Percentiles rank a stretch among this genome's conserved stretches.
Conservation (phyloP, 2,329 filamentous ascomycete genomes). For the Canariomyces notabilis region DNA sequence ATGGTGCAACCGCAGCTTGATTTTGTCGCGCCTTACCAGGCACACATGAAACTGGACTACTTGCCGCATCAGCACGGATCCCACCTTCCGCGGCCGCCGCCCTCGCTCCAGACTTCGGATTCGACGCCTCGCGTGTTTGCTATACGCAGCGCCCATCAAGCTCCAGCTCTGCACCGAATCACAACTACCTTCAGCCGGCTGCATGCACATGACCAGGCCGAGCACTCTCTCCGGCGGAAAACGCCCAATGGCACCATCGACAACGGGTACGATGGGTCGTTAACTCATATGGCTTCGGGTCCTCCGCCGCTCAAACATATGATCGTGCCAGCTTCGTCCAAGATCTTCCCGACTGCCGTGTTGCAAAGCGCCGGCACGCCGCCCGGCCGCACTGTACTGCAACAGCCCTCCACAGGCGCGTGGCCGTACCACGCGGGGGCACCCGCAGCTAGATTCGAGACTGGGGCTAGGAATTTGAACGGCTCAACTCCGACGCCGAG, state of each 20-base stretch:
- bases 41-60: constrained; percentile 28
- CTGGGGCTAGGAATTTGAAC: constrained; percentile 9
- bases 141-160: constrained; percentile 34
- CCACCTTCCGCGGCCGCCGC: constrained; percentile 14
- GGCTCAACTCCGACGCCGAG: constrained; percentile 8
- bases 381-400: constrained; percentile 13
- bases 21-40: constrained; percentile 35
- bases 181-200: constrained; percentile 26
- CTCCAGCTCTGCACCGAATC: constrained; percentile 28
- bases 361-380: constrained; percentile 19
- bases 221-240: constrained; percentile 83
- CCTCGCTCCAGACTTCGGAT: constrained; percentile 13
- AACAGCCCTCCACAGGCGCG: constrained; percentile 13
- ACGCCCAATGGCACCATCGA: constrained; percentile 92
- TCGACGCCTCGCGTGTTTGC: constrained; percentile 32
- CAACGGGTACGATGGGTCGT: constrained; percentile 83
- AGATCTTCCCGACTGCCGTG: constrained; percentile 31
- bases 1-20: constrained; percentile 42
- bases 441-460: constrained; percentile 10
- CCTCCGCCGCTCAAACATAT: constrained; percentile 80
- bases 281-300: constrained; percentile 65
- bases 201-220: constrained; percentile 36
- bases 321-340: constrained; percentile 56
- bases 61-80: constrained; percentile 23
- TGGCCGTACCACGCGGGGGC: constrained; percentile 23